Percentiles rank a stretch among this genome's conserved stretches.
Conservation (phyloP, 805 yeast genomes). For the Ascoidea asiatica region DNA sequence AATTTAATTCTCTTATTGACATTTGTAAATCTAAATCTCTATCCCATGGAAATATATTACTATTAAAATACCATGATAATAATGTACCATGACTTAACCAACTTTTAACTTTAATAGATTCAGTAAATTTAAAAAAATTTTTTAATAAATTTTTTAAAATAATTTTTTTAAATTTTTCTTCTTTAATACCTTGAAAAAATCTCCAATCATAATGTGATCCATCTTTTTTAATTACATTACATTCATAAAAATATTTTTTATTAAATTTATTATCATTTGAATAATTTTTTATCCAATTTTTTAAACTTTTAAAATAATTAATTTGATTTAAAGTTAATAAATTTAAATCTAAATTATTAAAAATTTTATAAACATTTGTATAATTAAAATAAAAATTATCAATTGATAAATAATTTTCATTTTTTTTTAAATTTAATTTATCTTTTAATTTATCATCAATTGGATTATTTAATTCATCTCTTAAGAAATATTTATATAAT, state of each 20-base stretch:
- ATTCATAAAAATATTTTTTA: too few species aligned
- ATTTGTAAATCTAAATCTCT: constrained; percentile 51
- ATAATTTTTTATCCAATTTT: too few species aligned
- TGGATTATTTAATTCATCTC: background rate
- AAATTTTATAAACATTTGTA: too few species aligned
- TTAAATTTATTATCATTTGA: too few species aligned
- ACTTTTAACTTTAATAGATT: constrained; percentile 29
- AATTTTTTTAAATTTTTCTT: constrained; percentile 18
- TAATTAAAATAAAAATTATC: background rate
- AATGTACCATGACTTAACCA: constrained; percentile 59
- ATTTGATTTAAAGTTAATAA: background rate
- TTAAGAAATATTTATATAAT: too few species aligned
- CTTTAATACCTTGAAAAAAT: constrained; percentile 36
- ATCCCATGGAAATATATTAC: constrained; percentile 52
- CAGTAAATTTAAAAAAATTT: constrained; percentile 36
- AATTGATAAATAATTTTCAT: too few species aligned
- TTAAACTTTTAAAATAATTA: too few species aligned
- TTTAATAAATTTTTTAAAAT: constrained; percentile 29
- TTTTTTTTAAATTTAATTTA: too few species aligned
- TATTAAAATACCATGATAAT: constrained; percentile 52
- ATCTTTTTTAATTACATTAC: constrained; percentile 1
- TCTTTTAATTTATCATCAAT: too few species aligned
- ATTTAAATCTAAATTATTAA: background rate
- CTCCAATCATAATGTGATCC: constrained; percentile 40
- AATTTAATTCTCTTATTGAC: constrained; percentile 32